Evolutionary conservation across 768 basidiomycete species (phyloP).

Genomic region (Mycena olivaceomarginata): DNA sequence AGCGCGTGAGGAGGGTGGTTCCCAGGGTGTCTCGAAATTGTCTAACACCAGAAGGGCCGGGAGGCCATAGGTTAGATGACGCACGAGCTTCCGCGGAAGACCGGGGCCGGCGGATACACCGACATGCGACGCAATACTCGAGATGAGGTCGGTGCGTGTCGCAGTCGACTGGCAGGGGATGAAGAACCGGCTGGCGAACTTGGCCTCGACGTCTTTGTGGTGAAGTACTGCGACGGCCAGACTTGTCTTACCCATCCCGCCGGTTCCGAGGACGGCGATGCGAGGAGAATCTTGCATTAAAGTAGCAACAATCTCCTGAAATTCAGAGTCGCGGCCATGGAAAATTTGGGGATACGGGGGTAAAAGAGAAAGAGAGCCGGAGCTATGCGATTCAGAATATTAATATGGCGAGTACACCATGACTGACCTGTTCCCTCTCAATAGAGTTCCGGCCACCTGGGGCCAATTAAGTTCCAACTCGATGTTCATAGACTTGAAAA

Average conservation of each 20-base stretch:
- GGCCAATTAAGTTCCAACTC: not conserved
- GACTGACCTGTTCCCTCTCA: no score
- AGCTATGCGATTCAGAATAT: not conserved
- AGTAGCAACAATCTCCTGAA: not conserved
- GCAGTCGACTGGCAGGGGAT: constrained; percentile 12
- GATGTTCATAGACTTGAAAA: no score
- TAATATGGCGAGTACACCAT: no score
- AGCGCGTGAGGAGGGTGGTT: not conserved
- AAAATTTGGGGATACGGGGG: constrained; percentile 16
- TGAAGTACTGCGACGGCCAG: constrained; percentile 2
- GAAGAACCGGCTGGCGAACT: constrained; percentile 8
- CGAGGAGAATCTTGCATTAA: not conserved
- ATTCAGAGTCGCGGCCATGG: constrained; percentile 23
- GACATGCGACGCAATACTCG: constrained; percentile 13
- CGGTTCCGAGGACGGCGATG: constrained; percentile 15
- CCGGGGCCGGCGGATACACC: not conserved
- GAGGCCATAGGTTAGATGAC: not conserved
- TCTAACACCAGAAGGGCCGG: not conserved
- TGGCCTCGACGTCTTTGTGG: not conserved
- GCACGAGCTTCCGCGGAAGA: not conserved
- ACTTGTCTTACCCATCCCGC: constrained; percentile 24
- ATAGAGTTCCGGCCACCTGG: no score
- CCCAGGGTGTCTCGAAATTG: constrained; percentile 30
- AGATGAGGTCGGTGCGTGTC: constrained; percentile 5
- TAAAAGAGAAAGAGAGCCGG: not conserved